These are phyloP conservation scores for Monosporascus sp. DNA, from an alignment of 2,329 filamentous ascomycete species.

Conservation along the genomic window DNA sequence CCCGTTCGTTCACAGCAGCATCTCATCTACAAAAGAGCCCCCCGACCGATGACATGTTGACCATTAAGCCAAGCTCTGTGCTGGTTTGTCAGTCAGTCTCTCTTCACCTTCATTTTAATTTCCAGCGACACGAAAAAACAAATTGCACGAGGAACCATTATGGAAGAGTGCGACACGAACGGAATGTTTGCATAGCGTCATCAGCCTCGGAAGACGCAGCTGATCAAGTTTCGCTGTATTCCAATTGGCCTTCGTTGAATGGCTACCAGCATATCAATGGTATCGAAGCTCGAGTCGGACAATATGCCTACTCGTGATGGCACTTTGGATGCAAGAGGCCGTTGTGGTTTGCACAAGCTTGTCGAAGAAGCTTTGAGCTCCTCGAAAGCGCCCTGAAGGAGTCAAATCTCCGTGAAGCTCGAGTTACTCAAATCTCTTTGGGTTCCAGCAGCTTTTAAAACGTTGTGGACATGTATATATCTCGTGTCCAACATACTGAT, in stretches of 20 bases:
- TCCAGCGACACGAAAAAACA: too few species aligned
- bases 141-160: too few species aligned
- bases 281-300: slow-evolving; percentile 9
- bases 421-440: too few species aligned
- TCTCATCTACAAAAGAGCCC: not conserved
- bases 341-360: slow-evolving; percentile 10
- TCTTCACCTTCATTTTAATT: too few species aligned
- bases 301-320: slow-evolving; percentile 7
- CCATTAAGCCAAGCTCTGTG: not conserved
- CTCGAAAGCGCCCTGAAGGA: not conserved
- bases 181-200: slow-evolving; percentile 15
- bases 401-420: not conserved
- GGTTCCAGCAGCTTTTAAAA: too few species aligned
- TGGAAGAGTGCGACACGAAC: slow-evolving; percentile 1
- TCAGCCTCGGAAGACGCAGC: slow-evolving; percentile 11
- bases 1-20: slow-evolving; percentile 11
- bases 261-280: slow-evolving; percentile 15
- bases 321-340: slow-evolving; percentile 10
- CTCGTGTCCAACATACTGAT: too few species aligned
- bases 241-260: slow-evolving; percentile 14
- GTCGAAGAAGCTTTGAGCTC: slow-evolving; percentile 3
- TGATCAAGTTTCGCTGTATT: slow-evolving; percentile 12
- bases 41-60: not conserved
- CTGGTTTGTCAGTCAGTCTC: too few species aligned
- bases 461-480: too few species aligned